Evolutionary conservation across 2,329 filamentous ascomycete species (phyloP), one percentile per base, ranked within the genome.

Genomic region (Cladosporium sp.): DNA sequence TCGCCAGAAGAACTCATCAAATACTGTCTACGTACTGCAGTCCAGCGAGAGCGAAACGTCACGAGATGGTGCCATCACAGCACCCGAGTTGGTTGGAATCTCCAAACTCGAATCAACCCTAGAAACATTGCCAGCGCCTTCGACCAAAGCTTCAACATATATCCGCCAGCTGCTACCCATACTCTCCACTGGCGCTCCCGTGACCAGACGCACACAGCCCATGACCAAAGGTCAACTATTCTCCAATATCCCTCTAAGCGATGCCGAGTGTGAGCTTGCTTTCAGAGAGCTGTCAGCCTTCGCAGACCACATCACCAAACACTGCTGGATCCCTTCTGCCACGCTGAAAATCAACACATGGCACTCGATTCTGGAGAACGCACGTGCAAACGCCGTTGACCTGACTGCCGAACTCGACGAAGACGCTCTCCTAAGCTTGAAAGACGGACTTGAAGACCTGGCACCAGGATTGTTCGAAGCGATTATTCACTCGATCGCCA

Each of bases 1-100:
- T 61, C 86, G 86, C 70, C 86, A 89, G 75, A 86, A 89, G 62
- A 86, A 87, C 70, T 88, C 87, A 18, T 89, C 87, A 29, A 89
- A 89, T 70, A 86, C 85, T 40, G 80, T 89, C 65, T 85, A 86
- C 74, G 73, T 89, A 44, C 78, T 85, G 28, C 78, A 78, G 59
- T 80, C 80, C 68, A 6, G 7, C n/a, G 16, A 52, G 28, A 31
- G 44, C 28, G 35, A 57, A 40, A 33, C 28, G 0, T 35, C 62
- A 18, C 8, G 29, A 10, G 18, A 53, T 28, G 46, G 31, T 7
- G 28, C 18, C 18, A 56, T 63, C 10, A 3, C 60, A 28, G n/a
- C 23, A 14, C 59, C 44, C 3, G n/a, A 40, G 44, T 75, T 35
- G 76, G 74, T 56, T 73, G 80, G 58, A 72, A 77, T 83, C 67